phyloP scores from a whole-genome alignment of 371 early-diverging fungal species.

The Actinomortierella ambigua region DNA sequence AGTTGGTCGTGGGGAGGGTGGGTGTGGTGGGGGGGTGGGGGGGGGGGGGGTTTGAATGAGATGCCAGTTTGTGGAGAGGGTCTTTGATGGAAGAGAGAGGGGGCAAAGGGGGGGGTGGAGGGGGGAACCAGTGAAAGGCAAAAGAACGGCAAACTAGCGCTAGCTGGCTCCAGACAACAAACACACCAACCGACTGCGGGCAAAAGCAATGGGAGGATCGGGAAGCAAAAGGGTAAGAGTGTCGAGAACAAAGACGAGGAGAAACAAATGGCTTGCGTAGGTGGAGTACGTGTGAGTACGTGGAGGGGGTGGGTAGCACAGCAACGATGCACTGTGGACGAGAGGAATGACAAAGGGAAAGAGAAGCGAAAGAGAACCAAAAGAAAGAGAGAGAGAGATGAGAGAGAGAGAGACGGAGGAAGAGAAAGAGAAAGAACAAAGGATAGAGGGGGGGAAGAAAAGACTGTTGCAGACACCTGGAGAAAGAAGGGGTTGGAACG shows the following conservation, averaged over 20 bases:
- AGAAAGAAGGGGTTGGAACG: neutral
- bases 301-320: neutral
- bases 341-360: neutral
- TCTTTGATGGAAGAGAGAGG: neutral
- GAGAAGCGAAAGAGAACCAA: neutral
- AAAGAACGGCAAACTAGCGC: neutral
- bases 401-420: neutral
- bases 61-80: neutral
- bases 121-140: neutral
- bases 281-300: neutral
- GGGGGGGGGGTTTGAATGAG: neutral
- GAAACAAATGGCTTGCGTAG: neutral
- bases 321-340: neutral
- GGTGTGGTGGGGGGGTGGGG: neutral
- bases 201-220: neutral
- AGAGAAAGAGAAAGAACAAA: neutral
- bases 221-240: conserved; percentile 1
- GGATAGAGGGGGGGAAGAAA: neutral
- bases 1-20: neutral
- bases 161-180: too few species aligned
- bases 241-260: neutral
- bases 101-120: neutral
- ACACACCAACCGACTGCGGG: too few species aligned
- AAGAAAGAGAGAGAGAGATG: neutral
- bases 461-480: neutral